A percentile compares a stretch with the other conserved stretches of the same genome.
phyloP scores from a whole-genome alignment of 208 protist species.

The Tritrichomonas musculus region DNA sequence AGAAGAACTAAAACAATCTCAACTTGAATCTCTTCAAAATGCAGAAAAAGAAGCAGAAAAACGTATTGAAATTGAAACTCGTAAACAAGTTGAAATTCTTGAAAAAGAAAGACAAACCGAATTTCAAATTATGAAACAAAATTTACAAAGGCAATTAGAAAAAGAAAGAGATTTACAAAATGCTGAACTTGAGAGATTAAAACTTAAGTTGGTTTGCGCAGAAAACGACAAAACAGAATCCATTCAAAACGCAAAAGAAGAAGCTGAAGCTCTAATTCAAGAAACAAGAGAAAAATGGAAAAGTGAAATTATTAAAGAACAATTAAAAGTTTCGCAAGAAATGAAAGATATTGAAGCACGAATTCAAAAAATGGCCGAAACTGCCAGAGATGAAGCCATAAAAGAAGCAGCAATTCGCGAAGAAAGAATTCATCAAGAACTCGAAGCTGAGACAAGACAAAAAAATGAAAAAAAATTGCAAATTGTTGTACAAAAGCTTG shows the following conservation, averaged over 20 bases:
- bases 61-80: neutral
- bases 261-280: neutral
- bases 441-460: neutral
- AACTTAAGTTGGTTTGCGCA: neutral
- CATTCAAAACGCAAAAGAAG: neutral
- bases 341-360: neutral
- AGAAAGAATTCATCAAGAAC: neutral
- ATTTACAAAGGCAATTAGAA: neutral
- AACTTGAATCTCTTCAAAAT: neutral
- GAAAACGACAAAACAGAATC: neutral
- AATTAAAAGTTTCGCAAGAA: neutral
- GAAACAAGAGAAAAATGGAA: neutral
- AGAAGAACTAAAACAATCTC: neutral
- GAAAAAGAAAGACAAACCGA: neutral
- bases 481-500: neutral
- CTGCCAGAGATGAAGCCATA: neutral
- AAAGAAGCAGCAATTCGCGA: neutral
- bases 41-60: neutral
- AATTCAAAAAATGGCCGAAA: neutral
- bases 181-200: neutral
- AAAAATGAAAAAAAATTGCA: conserved; percentile 12
- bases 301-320: neutral
- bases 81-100: neutral
- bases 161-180: neutral
- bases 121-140: neutral